Evolutionary conservation across 2,329 filamentous ascomycete species (phyloP), one percentile per base, ranked within the genome.

Genomic region (Pyrenochaeta sp.): DNA sequence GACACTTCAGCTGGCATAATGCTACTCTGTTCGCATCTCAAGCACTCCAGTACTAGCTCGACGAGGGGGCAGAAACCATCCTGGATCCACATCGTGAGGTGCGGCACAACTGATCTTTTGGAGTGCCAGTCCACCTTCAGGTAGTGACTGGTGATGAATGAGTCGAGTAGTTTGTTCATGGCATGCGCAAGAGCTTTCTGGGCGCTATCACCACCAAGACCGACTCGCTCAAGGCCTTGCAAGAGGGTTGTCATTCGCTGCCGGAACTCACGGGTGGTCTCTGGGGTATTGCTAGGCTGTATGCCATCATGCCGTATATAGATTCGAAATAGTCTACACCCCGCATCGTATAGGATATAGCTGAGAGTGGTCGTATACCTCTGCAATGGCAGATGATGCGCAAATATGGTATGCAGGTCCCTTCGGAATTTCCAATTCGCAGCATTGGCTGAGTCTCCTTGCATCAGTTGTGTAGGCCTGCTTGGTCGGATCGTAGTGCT

Each of bases 151-250:
- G 80, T 79, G 40, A 93, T 85, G 65, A 89, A 90, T 12, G 84
- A 80, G 43, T 83, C 83, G 81, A 93, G 87, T 57, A 89, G 82
- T 36, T 79, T 78, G 70, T 92, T 84, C 82, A 92, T 88, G 27
- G 90, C 83, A 73, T 90, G 87, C 15, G 90, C 91, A 68, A 92
- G 89, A 36, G 90, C 81, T 30, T 90, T 84, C 69, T 92, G 88
- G 50, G 91, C 90, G 48, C 80, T 82, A 67, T 91, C 88, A 27
- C 89, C 89, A 1, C 88, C 88, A 19, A 93, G 78, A 0, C 90
- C 91, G 24, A 92, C 86, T 46, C 85, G 82, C 64, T 84, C 80
- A 15, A 93, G 78, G 8, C 86, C 84, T 48, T 85, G 82, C 1
- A 90, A 79, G 19, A 91, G 76, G 40, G 81, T 72, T 30, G 86